A percentile compares a stretch with the other conserved stretches of the same genome.
Conservation (phyloP, 2,329 filamentous ascomycete species). For the Trichoderma sp. region DNA sequence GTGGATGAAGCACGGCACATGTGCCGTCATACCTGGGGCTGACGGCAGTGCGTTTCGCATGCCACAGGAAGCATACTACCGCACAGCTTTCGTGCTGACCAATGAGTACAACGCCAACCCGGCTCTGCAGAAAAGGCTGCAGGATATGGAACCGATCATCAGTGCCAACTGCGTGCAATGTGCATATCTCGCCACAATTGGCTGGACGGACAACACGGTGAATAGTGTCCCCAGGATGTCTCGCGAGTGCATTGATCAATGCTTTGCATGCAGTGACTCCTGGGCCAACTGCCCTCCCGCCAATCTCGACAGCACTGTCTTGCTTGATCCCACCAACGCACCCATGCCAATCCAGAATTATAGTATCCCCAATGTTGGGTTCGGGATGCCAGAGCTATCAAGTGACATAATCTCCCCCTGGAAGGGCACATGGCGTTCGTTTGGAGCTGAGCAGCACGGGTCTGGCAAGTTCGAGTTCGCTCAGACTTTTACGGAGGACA, state of each 20-base stretch:
- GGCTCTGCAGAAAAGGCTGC: background rate
- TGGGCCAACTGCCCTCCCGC: background rate
- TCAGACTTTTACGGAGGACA: background rate
- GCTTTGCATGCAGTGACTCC: background rate
- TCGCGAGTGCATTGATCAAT: background rate
- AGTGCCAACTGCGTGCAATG: background rate
- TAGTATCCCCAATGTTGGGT: background rate
- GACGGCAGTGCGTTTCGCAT: no score
- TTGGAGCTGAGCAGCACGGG: background rate
- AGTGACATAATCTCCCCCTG: background rate
- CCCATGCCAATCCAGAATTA: background rate
- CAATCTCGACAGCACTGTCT: background rate
- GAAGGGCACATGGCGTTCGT: background rate
- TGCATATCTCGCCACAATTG: background rate
- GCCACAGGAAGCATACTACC: background rate
- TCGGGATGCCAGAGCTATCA: background rate
- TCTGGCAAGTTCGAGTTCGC: background rate
- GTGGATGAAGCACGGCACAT: no score
- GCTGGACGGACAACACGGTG: background rate
- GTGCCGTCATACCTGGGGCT: no score
- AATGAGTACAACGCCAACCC: background rate
- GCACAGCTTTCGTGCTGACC: background rate
- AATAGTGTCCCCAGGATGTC: background rate
- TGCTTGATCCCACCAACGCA: background rate
- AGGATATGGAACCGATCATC: background rate